Conservation (phyloP, 805 yeast species). For the Candida cerambycidarum region DNA sequence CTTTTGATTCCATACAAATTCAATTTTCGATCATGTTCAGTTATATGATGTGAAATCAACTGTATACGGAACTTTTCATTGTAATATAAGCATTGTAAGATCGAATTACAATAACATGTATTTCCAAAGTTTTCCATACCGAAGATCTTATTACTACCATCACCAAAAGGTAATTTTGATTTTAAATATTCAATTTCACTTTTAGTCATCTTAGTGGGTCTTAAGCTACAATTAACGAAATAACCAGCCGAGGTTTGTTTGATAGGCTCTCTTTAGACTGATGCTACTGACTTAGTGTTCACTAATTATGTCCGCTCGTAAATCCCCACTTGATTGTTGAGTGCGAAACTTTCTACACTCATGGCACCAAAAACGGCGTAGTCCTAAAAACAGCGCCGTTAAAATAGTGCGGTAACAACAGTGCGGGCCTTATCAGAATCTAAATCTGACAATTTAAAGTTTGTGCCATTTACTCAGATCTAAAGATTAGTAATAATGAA, state of each 20-base stretch:
- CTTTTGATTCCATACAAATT: slow-evolving; percentile 30
- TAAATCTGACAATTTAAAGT: too few species aligned
- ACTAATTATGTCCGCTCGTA: not conserved
- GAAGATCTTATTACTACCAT: slow-evolving; percentile 67
- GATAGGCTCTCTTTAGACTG: too few species aligned
- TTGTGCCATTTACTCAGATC: too few species aligned
- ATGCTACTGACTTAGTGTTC: too few species aligned
- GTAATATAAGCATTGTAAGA: slow-evolving; percentile 83
- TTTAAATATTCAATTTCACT: slow-evolving; percentile 9
- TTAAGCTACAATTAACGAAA: too few species aligned
- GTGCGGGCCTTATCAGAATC: not conserved
- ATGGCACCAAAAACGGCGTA: too few species aligned
- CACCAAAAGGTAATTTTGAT: slow-evolving; percentile 44
- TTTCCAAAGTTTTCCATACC: slow-evolving; percentile 88
- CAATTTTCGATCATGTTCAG: slow-evolving; percentile 32
- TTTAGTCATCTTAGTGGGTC: slow-evolving; percentile 11
- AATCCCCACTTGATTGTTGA: slow-evolving; percentile 6
- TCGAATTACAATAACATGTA: slow-evolving; percentile 93
- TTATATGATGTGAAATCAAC: slow-evolving; percentile 28
- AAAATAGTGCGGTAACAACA: too few species aligned
- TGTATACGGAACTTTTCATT: slow-evolving; percentile 60
- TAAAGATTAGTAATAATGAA: too few species aligned
- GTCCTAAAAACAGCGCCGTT: too few species aligned
- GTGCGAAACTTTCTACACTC: too few species aligned
- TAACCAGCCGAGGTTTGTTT: too few species aligned